Percentiles rank a stretch among this genome's conserved stretches.
These are phyloP conservation scores for Penicillium verhagenii DNA, from an alignment of 495 filamentous ascomycete species.

Conservation along the genomic window DNA sequence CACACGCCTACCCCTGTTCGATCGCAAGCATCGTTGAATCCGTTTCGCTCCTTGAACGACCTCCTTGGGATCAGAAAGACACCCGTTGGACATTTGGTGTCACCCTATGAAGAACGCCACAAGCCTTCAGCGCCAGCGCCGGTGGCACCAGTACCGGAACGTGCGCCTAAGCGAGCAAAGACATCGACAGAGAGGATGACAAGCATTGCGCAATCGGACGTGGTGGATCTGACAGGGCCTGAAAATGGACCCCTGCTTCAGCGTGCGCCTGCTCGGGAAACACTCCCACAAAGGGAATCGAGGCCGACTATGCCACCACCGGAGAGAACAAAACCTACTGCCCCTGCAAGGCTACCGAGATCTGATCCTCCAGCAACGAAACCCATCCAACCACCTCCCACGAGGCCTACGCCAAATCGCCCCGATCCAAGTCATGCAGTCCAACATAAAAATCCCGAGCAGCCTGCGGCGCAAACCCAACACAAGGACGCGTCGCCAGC, in stretches of 20 bases:
- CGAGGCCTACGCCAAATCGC: background rate
- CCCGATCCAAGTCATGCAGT: background rate
- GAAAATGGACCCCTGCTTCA: constrained; percentile 1
- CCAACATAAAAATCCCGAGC: background rate
- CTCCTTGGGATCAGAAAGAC: constrained; percentile 56
- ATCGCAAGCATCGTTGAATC: constrained; percentile 28
- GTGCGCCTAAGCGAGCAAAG: constrained; percentile 51
- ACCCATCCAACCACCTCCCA: background rate
- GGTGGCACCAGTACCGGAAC: constrained; percentile 29
- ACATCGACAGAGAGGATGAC: constrained; percentile 5
- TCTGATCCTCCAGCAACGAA: background rate
- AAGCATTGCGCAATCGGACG: constrained; percentile 4
- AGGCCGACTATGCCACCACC: background rate
- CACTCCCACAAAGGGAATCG: background rate
- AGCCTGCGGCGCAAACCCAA: background rate
- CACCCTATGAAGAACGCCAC: constrained; percentile 50
- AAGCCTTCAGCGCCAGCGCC: constrained; percentile 6
- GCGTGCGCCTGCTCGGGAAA: background rate
- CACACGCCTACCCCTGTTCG: constrained; percentile 10
- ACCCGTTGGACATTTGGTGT: constrained; percentile 43
- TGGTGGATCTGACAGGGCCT: constrained; percentile 24
- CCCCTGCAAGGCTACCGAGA: background rate
- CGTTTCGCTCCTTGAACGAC: constrained; percentile 54
- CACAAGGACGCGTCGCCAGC: background rate
- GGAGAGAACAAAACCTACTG: background rate